phyloP scores from a whole-genome alignment of 345 rosid genomes.

The Dimocarpus longan region DNA sequence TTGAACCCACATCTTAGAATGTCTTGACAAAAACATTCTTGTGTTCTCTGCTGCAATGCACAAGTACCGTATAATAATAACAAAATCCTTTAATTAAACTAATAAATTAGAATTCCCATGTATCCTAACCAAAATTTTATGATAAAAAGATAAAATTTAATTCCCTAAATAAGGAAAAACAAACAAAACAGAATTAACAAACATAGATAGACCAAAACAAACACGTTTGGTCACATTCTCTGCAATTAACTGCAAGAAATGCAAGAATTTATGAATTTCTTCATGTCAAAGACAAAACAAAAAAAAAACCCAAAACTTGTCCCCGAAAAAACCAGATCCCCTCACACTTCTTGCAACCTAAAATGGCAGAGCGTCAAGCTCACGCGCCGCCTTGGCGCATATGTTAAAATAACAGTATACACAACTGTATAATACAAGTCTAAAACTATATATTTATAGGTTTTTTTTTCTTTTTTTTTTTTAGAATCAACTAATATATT shows the following conservation, averaged over 20 bases:
- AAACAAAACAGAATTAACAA: background rate
- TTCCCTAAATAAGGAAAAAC: background rate
- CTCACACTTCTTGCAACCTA: background rate
- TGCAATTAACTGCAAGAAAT: background rate
- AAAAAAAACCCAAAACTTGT: background rate
- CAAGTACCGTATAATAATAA: too few relatives aligned
- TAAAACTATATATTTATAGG: background rate
- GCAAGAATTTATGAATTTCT: background rate
- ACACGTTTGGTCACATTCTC: background rate
- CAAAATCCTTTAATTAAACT: too few relatives aligned
- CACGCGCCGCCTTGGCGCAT: slow-evolving; percentile 5
- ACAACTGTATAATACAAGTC: slow-evolving; percentile 8
- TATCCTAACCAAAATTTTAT: too few relatives aligned
- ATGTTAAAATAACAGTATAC: background rate
- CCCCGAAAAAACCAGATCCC: background rate
- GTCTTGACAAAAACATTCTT: too few relatives aligned
- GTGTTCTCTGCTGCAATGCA: too few relatives aligned
- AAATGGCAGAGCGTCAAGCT: background rate
- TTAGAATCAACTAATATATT: slow-evolving; percentile 7
- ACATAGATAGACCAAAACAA: background rate
- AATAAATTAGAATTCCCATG: too few relatives aligned
- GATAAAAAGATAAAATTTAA: too few relatives aligned
- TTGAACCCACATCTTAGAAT: too few relatives aligned
- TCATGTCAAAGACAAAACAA: background rate
- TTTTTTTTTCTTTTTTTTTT: background rate